These are phyloP conservation scores for Hapsidospora chrysogenum DNA, from an alignment of 495 filamentous ascomycete species.

Conservation along the genomic window DNA sequence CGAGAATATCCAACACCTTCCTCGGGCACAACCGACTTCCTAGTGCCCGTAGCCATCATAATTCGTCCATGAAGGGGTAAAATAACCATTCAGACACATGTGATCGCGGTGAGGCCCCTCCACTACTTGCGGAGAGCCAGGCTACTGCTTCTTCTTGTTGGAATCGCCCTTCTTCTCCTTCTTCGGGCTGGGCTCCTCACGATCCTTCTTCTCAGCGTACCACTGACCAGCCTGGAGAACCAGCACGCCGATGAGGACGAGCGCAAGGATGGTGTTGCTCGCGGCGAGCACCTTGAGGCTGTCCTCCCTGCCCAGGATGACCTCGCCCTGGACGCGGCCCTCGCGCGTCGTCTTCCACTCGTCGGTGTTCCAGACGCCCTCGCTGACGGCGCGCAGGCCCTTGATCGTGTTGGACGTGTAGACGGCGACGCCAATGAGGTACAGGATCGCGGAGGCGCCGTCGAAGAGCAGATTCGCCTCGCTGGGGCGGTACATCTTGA, in stretches of 20 bases:
- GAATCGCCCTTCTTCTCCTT: constrained; percentile 18
- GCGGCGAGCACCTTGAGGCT: constrained; percentile 81
- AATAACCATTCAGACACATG: too few species aligned
- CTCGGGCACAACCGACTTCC: too few species aligned
- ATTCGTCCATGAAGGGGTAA: too few species aligned
- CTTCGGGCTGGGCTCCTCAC: constrained; percentile 63
- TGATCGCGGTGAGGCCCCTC: neutral
- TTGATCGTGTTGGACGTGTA: constrained; percentile 93
- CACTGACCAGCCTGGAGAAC: constrained; percentile 95
- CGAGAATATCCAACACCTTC: too few species aligned
- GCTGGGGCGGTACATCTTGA: constrained; percentile 79
- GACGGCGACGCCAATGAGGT: constrained; percentile 78
- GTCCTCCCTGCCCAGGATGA: constrained; percentile 58
- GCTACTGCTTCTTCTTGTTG: constrained; percentile 15
- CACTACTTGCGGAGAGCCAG: neutral
- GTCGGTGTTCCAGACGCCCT: constrained; percentile 32
- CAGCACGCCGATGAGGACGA: constrained; percentile 79
- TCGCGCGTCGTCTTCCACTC: constrained; percentile 28
- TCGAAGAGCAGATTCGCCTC: constrained; percentile 96
- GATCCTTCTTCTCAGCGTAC: constrained; percentile 92
- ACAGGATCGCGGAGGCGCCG: constrained; percentile 77
- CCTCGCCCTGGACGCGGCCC: constrained; percentile 22
- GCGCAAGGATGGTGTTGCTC: constrained; percentile 84
- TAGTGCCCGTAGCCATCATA: too few species aligned
- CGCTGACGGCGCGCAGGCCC: constrained; percentile 64